These are phyloP conservation scores for Boletus rex-veris DNA, from an alignment of 768 basidiomycete genomes.

Conservation along the genomic window DNA sequence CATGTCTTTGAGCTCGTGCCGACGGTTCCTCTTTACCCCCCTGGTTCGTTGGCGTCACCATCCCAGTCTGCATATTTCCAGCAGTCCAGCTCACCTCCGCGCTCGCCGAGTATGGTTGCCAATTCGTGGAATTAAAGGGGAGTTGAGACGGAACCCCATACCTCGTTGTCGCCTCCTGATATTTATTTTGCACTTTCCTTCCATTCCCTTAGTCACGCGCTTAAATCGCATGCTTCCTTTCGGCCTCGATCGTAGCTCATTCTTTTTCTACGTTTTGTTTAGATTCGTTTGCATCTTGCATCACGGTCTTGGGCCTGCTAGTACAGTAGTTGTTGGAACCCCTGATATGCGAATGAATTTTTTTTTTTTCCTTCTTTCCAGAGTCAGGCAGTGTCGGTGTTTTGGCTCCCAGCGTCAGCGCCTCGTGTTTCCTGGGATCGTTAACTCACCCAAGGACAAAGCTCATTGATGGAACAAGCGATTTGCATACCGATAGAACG, in stretches of 20 bases:
- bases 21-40: constrained; percentile 36
- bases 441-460: no score
- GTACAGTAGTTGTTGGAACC: not conserved
- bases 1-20: constrained; percentile 73
- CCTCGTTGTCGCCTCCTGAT: not conserved
- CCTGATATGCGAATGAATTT: not conserved
- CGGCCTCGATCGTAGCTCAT: no score
- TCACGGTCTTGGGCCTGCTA: not conserved
- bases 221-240: no score
- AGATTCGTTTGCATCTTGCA: no score
- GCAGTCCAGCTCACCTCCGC: constrained; percentile 50
- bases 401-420: no score
- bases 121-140: constrained; percentile 23
- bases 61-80: constrained; percentile 51
- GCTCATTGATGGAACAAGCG: no score
- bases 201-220: no score
- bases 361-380: not conserved
- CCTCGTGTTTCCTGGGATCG: no score
- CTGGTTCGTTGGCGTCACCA: constrained; percentile 51
- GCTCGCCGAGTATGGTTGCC: constrained; percentile 44
- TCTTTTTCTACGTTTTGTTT: no score
- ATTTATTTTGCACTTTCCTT: no score
- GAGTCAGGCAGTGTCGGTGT: no score
- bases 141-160: not conserved
- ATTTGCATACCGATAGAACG: no score